phyloP scores from a whole-genome alignment of 768 basidiomycete species.

The Dentipellis sp. region DNA sequence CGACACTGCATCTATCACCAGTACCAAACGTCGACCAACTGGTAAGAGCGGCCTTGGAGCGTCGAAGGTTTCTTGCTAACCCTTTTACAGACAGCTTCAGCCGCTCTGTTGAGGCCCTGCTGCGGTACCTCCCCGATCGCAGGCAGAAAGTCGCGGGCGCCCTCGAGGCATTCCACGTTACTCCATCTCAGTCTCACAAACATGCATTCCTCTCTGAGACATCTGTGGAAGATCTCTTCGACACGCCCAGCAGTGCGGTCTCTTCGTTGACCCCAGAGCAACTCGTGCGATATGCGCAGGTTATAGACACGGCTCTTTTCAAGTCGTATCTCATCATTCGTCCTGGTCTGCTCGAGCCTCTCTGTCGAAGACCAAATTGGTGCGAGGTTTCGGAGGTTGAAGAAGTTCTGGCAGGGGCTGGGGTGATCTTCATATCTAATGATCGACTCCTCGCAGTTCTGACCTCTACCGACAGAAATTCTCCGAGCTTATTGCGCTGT shows the following conservation, averaged over 20 bases:
- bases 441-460: neutral
- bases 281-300: conserved; percentile 80
- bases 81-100: conserved; percentile 43
- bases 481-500: conserved; percentile 82
- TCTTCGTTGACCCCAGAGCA: conserved; percentile 72
- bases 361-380: conserved; percentile 93
- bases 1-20: conserved; percentile 44
- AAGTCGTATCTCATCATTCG: conserved; percentile 82
- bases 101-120: conserved; percentile 78
- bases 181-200: conserved; percentile 58
- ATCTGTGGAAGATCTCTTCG: conserved; percentile 66
- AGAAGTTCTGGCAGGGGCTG: conserved; percentile 68
- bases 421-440: conserved; percentile 38
- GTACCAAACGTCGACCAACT: conserved; percentile 4
- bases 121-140: conserved; percentile 82
- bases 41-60: conserved; percentile 17
- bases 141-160: conserved; percentile 80
- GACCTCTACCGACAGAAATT: conserved; percentile 55
- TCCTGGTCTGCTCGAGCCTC: conserved; percentile 71
- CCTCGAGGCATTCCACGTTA: conserved; percentile 59
- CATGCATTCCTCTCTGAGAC: conserved; percentile 64
- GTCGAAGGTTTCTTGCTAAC: no score
- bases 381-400: conserved; percentile 95
- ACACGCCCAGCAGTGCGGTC: conserved; percentile 68
- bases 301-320: conserved; percentile 92